phyloP scores from a whole-genome alignment of 1,284 basidiomycete genomes.

The Apiotrichum gamsii region DNA sequence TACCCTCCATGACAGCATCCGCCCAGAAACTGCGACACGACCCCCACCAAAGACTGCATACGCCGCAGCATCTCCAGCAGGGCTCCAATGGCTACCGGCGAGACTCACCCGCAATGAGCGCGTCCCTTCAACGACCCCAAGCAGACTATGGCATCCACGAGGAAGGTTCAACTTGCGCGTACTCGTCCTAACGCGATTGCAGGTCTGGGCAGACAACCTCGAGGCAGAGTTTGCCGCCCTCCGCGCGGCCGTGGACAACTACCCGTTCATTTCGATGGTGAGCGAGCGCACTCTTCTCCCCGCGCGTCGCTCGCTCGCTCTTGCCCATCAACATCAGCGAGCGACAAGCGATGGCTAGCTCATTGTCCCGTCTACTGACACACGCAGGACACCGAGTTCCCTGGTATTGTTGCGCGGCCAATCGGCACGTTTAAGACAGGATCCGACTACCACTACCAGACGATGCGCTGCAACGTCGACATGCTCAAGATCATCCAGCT shows the following conservation, averaged over 20 bases:
- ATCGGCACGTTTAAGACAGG: slow-evolving; percentile 95
- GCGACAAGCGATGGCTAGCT: too few species aligned
- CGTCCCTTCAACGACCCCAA: slow-evolving; percentile 20
- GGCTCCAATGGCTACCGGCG: too few species aligned
- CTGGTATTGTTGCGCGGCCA: slow-evolving; percentile 93
- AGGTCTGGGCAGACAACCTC: slow-evolving; percentile 89
- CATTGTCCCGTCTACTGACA: background rate
- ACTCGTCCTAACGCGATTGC: slow-evolving; percentile 1
- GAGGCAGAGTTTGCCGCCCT: slow-evolving; percentile 85
- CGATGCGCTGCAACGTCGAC: slow-evolving; percentile 98
- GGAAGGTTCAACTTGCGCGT: slow-evolving; percentile 13
- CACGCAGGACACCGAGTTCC: slow-evolving; percentile 91
- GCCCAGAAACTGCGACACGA: background rate
- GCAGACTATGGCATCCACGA: slow-evolving; percentile 40
- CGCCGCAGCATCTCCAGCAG: background rate
- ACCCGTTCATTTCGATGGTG: slow-evolving; percentile 95
- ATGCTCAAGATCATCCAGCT: slow-evolving; percentile 96
- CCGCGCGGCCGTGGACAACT: slow-evolving; percentile 77
- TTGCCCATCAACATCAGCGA: too few species aligned
- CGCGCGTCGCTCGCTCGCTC: too few species aligned
- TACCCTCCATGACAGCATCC: background rate
- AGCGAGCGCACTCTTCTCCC: slow-evolving; percentile 48
- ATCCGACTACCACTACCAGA: slow-evolving; percentile 98
- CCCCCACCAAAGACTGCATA: background rate
- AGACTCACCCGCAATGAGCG: slow-evolving; percentile 14